These are phyloP conservation scores for Psilocybe cubensis DNA, from an alignment of 768 basidiomycete species.

Conservation along the genomic window DNA sequence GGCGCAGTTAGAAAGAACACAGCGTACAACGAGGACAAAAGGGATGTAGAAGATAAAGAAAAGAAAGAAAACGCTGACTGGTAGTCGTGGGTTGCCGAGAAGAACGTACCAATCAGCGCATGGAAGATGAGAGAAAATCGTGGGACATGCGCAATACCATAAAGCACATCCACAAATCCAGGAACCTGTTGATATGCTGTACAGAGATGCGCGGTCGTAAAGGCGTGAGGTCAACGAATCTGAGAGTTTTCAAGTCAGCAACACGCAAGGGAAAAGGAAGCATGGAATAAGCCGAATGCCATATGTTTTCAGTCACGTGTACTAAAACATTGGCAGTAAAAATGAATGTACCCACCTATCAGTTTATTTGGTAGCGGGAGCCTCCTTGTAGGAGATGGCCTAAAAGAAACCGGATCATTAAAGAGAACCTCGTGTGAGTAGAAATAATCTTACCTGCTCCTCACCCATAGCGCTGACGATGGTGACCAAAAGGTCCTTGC, in stretches of 20 bases:
- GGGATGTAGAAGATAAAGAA: conserved; percentile 14
- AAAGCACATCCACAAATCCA: conserved; percentile 11
- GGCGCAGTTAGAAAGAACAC: conserved; percentile 11
- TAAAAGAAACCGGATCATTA: too few relatives aligned
- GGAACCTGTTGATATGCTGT: conserved; percentile 9
- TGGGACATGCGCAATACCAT: conserved; percentile 13
- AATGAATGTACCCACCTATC: conserved; percentile 65
- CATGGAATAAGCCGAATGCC: neutral
- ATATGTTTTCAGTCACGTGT: conserved; percentile 64
- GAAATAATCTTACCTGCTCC: conserved; percentile 61
- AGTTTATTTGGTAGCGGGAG: conserved; percentile 69
- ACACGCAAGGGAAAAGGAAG: neutral
- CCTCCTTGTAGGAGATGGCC: conserved; percentile 90
- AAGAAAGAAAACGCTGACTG: conserved; percentile 9
- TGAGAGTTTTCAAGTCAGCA: neutral
- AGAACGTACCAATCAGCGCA: conserved; percentile 15
- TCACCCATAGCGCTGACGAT: conserved; percentile 91
- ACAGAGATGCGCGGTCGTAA: conserved; percentile 12
- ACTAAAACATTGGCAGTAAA: conserved; percentile 24
- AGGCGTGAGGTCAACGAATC: conserved; percentile 1
- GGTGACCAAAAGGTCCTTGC: conserved; percentile 88
- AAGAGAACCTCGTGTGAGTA: too few relatives aligned
- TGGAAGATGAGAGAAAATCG: conserved; percentile 11
- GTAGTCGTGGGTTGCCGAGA: conserved; percentile 10
- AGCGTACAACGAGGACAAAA: conserved; percentile 16